These are phyloP conservation scores for Tetrahymena malaccensis DNA, from an alignment of 73 alveolate species.

Conservation along the genomic window DNA sequence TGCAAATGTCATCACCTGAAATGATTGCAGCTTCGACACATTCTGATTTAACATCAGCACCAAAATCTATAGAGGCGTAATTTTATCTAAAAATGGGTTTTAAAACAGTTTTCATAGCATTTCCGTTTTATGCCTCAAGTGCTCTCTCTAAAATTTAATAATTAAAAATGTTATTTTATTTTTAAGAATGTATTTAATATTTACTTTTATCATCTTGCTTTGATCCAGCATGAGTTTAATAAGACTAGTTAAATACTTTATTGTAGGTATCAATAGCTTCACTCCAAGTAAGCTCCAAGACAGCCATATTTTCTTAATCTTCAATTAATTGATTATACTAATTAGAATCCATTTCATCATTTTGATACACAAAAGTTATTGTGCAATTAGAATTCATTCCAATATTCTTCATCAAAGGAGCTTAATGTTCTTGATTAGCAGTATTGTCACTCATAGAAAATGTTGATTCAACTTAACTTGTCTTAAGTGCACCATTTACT, in stretches of 20 bases:
- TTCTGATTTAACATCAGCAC: background rate
- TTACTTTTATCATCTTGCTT: background rate
- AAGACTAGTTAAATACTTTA: background rate
- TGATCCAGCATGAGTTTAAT: background rate
- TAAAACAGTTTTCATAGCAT: background rate
- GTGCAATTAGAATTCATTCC: background rate
- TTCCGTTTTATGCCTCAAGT: background rate
- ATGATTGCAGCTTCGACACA: background rate
- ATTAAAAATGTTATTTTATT: too few species aligned
- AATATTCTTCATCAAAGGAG: background rate
- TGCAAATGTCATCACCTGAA: background rate
- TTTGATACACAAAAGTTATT: background rate
- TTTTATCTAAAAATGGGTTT: background rate
- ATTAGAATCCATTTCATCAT: background rate
- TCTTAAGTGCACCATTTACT: background rate
- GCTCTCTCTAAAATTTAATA: background rate
- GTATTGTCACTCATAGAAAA: background rate
- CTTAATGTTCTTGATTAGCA: background rate
- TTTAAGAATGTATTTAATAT: too few species aligned
- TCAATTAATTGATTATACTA: background rate
- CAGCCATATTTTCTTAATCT: background rate
- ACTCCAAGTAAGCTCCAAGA: background rate
- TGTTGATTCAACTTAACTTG: background rate
- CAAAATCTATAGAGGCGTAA: background rate
- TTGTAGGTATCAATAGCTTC: background rate